Conservation (phyloP, 257 asterid species). For the Jacaranda copaia region DNA sequence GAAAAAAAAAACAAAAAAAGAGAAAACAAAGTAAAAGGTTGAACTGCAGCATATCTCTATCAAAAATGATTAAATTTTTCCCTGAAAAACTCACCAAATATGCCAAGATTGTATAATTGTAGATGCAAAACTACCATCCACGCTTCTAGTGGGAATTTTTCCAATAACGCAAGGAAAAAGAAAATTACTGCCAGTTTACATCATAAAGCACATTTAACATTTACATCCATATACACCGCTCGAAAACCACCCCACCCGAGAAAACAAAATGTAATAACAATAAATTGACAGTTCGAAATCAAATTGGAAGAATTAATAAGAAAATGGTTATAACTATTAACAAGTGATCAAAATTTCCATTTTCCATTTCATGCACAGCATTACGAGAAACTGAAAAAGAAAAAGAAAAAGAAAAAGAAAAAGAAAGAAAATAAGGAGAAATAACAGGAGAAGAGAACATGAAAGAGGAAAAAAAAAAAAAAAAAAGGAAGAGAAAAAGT, state of each 20-base stretch:
- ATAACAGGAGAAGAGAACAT: too few species aligned
- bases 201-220: background rate
- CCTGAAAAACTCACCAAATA: background rate
- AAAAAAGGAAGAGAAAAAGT: background rate
- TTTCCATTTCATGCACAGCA: background rate
- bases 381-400: background rate
- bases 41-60: too few species aligned
- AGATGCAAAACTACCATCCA: background rate
- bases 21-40: background rate
- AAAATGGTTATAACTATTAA: background rate
- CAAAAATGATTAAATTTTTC: too few species aligned
- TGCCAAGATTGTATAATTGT: background rate
- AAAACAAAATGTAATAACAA: background rate
- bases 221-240: background rate
- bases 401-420: too few species aligned
- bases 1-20: too few species aligned
- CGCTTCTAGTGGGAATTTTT: background rate
- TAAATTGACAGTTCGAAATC: background rate
- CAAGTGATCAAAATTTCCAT: background rate
- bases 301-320: background rate
- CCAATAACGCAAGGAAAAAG: background rate
- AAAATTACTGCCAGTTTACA: background rate
- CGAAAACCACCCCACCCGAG: background rate
- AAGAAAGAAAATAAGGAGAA: background rate
- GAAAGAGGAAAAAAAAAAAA: too few species aligned